Evolutionary conservation across 805 yeast species (phyloP).

Genomic region (Pichia exigua): DNA sequence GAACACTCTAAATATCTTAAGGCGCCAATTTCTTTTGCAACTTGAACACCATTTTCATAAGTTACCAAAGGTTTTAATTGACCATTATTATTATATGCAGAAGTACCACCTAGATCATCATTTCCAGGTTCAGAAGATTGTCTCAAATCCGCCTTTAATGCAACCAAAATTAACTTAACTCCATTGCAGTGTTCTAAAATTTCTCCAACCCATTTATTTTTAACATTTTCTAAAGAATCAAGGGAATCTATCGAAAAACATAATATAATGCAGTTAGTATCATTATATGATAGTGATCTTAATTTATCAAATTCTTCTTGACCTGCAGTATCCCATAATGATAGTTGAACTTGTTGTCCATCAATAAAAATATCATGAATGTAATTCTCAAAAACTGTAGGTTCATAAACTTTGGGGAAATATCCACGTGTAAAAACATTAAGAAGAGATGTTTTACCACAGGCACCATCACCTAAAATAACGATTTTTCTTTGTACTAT

Average conservation of each 20-base stretch:
- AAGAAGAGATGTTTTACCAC: slow-evolving; percentile 92
- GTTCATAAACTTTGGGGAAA: slow-evolving; percentile 97
- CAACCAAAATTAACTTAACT: slow-evolving; percentile 87
- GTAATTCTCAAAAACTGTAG: slow-evolving; percentile 95
- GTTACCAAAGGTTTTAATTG: slow-evolving; percentile 50
- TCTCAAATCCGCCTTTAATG: slow-evolving; percentile 89
- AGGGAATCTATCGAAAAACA: slow-evolving; percentile 92
- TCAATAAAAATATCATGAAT: slow-evolving; percentile 96
- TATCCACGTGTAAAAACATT: slow-evolving; percentile 96
- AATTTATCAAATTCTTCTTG: slow-evolving; percentile 96
- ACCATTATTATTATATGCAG: slow-evolving; percentile 22
- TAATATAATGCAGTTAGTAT: slow-evolving; percentile 94
- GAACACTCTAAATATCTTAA: slow-evolving; percentile 92
- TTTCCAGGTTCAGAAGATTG: slow-evolving; percentile 38
- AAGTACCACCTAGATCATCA: slow-evolving; percentile 17
- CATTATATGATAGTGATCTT: slow-evolving; percentile 86
- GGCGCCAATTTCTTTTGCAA: slow-evolving; percentile 92
- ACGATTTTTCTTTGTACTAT: slow-evolving; percentile 84
- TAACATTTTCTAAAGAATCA: slow-evolving; percentile 91
- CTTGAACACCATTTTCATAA: slow-evolving; percentile 88
- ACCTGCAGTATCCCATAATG: slow-evolving; percentile 98
- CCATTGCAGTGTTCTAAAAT: slow-evolving; percentile 96
- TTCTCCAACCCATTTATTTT: slow-evolving; percentile 94
- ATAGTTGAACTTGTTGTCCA: slow-evolving; percentile 83
- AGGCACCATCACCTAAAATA: slow-evolving; percentile 95